Evolutionary conservation across 768 basidiomycete species (phyloP).

Genomic region (Ramaria sp.): DNA sequence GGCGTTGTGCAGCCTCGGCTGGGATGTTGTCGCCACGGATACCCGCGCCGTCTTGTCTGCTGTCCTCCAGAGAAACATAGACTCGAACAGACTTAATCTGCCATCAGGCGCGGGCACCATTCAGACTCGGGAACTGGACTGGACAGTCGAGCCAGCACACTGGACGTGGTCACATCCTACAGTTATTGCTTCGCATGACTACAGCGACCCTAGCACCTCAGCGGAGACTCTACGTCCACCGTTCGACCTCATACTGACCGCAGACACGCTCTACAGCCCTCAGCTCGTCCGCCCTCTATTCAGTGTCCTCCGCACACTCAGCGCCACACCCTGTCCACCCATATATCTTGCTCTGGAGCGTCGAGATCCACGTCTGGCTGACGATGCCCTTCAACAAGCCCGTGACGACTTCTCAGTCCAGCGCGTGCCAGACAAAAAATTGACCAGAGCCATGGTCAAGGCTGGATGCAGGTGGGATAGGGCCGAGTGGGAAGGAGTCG

Average conservation of each 20-base stretch:
- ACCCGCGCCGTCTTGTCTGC: slow-evolving; percentile 48
- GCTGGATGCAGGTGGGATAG: slow-evolving; percentile 47
- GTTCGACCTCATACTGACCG: slow-evolving; percentile 69
- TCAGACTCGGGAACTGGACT: slow-evolving; percentile 59
- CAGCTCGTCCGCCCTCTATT: slow-evolving; percentile 61
- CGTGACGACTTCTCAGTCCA: slow-evolving; percentile 39
- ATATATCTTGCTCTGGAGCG: slow-evolving; percentile 65
- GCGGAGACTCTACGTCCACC: slow-evolving; percentile 32
- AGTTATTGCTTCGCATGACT: slow-evolving; percentile 23
- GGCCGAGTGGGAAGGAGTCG: slow-evolving; percentile 72
- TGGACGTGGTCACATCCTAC: slow-evolving; percentile 46
- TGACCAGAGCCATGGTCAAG: slow-evolving; percentile 51
- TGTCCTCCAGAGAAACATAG: slow-evolving; percentile 56
- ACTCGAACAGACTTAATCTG: slow-evolving; percentile 29
- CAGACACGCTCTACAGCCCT: slow-evolving; percentile 70
- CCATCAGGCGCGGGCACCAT: slow-evolving; percentile 33
- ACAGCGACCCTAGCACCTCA: background rate
- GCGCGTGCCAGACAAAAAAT: slow-evolving; percentile 46
- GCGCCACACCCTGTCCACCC: slow-evolving; percentile 27
- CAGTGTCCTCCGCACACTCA: slow-evolving; percentile 49
- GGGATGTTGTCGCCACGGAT: slow-evolving; percentile 72
- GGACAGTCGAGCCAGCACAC: slow-evolving; percentile 42
- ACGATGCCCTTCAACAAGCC: slow-evolving; percentile 47
- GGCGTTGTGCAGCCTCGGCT: slow-evolving; percentile 63
- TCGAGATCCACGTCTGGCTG: slow-evolving; percentile 59